Percentiles rank a stretch among this genome's conserved stretches.
These are phyloP conservation scores for Flaveria robusta DNA, from an alignment of 129 eudicot species.

Conservation along the genomic window DNA sequence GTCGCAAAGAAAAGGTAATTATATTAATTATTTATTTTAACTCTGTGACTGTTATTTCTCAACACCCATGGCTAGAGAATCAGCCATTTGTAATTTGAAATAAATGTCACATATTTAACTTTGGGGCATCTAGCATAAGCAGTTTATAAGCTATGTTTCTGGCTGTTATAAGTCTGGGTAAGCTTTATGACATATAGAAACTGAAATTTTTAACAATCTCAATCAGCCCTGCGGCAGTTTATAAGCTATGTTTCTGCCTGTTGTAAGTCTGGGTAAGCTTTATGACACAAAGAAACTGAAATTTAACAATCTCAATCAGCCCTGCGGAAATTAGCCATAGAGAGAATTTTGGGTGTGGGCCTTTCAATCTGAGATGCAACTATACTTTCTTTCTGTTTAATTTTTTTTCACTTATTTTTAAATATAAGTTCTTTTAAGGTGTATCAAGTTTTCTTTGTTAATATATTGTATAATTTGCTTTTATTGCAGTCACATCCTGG, in stretches of 20 bases:
- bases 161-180: neutral
- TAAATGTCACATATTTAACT: neutral
- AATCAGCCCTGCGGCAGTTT: neutral
- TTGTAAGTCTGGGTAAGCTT: neutral
- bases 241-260: neutral
- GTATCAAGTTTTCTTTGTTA: neutral
- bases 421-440: neutral
- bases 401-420: neutral
- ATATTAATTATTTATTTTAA: too few relatives aligned
- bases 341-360: neutral
- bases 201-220: neutral
- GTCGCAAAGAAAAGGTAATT: conserved; percentile 84
- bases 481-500: conserved; percentile 79
- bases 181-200: neutral
- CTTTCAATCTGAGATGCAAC: neutral
- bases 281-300: neutral
- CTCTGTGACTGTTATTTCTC: neutral
- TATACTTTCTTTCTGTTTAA: conserved; percentile 1
- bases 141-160: neutral
- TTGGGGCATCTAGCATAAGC: conserved; percentile 5
- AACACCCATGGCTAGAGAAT: neutral
- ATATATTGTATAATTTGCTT: conserved; percentile 15
- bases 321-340: neutral
- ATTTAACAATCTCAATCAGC: neutral
- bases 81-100: neutral